Evolutionary conservation across 75 land plant genomes (phyloP), one percentile per base, ranked within the genome.

Genomic region (Cupressus sempervirens): DNA sequence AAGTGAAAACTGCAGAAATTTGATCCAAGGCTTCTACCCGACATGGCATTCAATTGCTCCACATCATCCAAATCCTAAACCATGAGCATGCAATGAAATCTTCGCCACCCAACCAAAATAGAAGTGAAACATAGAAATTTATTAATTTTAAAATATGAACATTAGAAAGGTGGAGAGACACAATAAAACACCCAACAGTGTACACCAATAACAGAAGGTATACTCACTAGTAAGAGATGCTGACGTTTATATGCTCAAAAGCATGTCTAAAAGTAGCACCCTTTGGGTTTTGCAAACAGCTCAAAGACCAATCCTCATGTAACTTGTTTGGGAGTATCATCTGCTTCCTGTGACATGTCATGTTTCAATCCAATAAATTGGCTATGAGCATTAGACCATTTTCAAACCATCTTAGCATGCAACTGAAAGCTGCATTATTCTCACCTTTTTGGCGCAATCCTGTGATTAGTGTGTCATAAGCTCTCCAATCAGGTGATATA

Each of bases 401-500:
- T 86, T 88, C 84, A 29, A n/a, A 87, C 84, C 75, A 88, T 80
- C 29, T 16, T 29, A 85, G 88, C 85, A 70, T 70, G 74, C 13
- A 90, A 36, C 12, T 75, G 80, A 35, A 18, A 15, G 83, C 18
- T n/a, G 84, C 82, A 82, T 13, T 23, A 46, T 32, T 29, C 81
- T 91, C 68, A 68, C 86, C 75, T 36, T 43, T 20, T 29, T 67
- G 86, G 58, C 38, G 52, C 54, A 81, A 86, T 29, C 86, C 87
- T 83, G 58, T 81, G 70, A 82, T 13, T 85, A 92, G 80, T 14
- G 65, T 88, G 34, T 10, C 16, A 85, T 72, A 90, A 62, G 88
- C 38, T 75, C 88, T 85, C 46, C 36, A 82, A 85, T 92, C 92
- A 72, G 89, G 89, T 67, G 83, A 38, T 65, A 93, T 84, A 62